phyloP scores from a whole-genome alignment of 306 rosid genomes.

The Rosa multiflora region DNA sequence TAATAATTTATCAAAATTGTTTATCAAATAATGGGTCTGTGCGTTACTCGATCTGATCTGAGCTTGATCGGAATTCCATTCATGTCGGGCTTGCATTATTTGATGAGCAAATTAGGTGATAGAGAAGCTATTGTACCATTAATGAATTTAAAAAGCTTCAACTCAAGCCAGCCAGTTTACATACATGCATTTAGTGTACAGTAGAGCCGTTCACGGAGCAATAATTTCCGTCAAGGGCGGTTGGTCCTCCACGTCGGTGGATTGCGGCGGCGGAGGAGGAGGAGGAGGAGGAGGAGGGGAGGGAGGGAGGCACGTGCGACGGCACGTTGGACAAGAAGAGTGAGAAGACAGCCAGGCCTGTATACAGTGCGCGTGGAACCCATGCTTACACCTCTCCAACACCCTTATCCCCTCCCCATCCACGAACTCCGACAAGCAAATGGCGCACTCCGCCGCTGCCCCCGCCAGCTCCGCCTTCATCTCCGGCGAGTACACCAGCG shows the following conservation, averaged over 20 bases:
- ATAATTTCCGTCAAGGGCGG: not conserved
- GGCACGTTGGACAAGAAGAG: constrained; percentile 55
- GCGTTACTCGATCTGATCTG: not conserved
- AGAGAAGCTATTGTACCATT: not conserved
- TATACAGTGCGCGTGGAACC: constrained; percentile 43
- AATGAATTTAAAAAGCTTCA: not conserved
- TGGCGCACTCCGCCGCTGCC: constrained; percentile 43
- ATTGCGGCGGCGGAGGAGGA: not conserved
- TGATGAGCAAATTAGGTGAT: not conserved
- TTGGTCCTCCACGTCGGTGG: not conserved
- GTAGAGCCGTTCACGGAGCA: not conserved
- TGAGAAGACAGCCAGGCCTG: constrained; percentile 38
- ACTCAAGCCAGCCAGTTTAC: constrained; percentile 10
- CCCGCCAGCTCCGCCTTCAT: constrained; percentile 39
- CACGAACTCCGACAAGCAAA: constrained; percentile 48
- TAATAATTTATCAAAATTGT: not conserved
- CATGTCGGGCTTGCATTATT: not conserved
- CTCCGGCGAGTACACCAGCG: constrained; percentile 33
- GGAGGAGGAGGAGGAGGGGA: constrained; percentile 12
- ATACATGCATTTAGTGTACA: not conserved
- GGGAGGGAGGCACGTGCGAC: constrained; percentile 38
- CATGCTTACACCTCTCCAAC: constrained; percentile 45
- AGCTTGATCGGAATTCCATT: not conserved
- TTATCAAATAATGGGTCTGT: not conserved
- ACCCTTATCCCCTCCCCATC: constrained; percentile 47